Percentiles rank a stretch among this genome's conserved stretches.
phyloP scores from a whole-genome alignment of 495 filamentous ascomycete species.

The Hyaloscypha hepaticicola region DNA sequence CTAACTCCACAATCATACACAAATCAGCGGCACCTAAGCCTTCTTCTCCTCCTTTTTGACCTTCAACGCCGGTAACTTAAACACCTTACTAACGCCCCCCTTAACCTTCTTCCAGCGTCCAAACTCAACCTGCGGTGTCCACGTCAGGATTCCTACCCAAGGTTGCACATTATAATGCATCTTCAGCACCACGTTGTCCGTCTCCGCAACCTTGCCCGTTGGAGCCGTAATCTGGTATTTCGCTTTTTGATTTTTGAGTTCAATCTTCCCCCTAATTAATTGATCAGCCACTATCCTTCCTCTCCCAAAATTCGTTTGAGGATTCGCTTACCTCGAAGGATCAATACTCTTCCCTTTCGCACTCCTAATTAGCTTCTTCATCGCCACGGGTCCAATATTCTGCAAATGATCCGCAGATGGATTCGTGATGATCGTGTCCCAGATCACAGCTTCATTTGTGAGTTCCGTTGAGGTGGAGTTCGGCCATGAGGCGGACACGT shows the following conservation, averaged over 20 bases:
- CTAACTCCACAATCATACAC: neutral
- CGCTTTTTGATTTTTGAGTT: slow-evolving; percentile 73
- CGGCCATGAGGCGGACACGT: slow-evolving; percentile 86
- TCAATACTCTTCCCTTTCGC: slow-evolving; percentile 52
- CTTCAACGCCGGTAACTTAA: slow-evolving; percentile 68
- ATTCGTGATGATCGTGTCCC: slow-evolving; percentile 88
- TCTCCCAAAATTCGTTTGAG: slow-evolving; percentile 2
- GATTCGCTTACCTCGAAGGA: slow-evolving; percentile 42
- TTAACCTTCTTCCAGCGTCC: slow-evolving; percentile 62
- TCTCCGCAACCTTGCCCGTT: slow-evolving; percentile 66
- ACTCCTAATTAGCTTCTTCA: slow-evolving; percentile 52
- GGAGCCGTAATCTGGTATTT: slow-evolving; percentile 96
- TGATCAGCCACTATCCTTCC: neutral
- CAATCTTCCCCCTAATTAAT: slow-evolving; percentile 56
- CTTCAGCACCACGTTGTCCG: slow-evolving; percentile 68
- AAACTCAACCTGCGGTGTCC: slow-evolving; percentile 61
- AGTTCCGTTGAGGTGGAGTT: slow-evolving; percentile 39
- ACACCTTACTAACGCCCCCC: slow-evolving; percentile 62
- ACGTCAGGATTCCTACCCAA: slow-evolving; percentile 86
- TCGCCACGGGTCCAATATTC: slow-evolving; percentile 49
- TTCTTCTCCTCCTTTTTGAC: slow-evolving; percentile 21
- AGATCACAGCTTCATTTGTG: slow-evolving; percentile 82
- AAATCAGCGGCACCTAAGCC: neutral
- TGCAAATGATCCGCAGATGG: slow-evolving; percentile 55
- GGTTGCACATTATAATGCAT: slow-evolving; percentile 97